phyloP scores from a whole-genome alignment of 1,284 basidiomycete species.

The Cryptococcus amylolentus region DNA sequence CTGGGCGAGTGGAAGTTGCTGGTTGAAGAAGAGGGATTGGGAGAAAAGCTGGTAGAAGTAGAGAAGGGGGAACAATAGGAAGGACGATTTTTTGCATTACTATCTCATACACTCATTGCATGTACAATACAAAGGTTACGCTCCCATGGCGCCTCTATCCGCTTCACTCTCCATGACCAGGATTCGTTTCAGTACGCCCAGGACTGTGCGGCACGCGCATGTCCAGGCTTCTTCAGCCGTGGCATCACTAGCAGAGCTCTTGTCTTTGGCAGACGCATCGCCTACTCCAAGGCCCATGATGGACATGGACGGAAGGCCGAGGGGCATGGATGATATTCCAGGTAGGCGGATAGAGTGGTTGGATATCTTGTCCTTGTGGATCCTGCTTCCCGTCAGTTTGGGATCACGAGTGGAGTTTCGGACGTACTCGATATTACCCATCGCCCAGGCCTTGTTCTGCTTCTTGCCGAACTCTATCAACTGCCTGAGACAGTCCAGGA shows the following conservation, averaged over 20 bases:
- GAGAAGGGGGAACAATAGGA: not conserved
- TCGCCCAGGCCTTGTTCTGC: conserved; percentile 71
- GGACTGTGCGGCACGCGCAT: conserved; percentile 81
- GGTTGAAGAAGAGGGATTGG: conserved; percentile 4
- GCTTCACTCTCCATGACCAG: conserved; percentile 48
- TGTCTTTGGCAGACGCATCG: conserved; percentile 4
- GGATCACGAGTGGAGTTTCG: not conserved
- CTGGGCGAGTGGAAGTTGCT: conserved; percentile 35
- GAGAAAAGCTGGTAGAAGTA: not conserved
- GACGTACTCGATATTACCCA: conserved; percentile 58
- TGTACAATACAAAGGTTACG: not conserved
- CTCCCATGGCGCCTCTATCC: conserved; percentile 13
- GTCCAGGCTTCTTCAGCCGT: conserved; percentile 85
- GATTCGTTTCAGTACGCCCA: conserved; percentile 74
- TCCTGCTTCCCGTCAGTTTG: conserved; percentile 53
- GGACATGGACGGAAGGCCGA: conserved; percentile 37
- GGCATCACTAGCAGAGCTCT: conserved; percentile 1
- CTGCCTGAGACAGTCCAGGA: conserved; percentile 90
- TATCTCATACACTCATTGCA: not conserved
- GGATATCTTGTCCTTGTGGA: conserved; percentile 91
- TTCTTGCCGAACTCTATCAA: conserved; percentile 76
- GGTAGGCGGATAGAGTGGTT: conserved; percentile 80
- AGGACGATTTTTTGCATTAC: not conserved
- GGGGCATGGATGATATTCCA: conserved; percentile 66
- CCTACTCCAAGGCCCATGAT: conserved; percentile 41